Evolutionary conservation across 78 protist genomes (phyloP).

Genomic region (Cavenderia fasciculata): DNA sequence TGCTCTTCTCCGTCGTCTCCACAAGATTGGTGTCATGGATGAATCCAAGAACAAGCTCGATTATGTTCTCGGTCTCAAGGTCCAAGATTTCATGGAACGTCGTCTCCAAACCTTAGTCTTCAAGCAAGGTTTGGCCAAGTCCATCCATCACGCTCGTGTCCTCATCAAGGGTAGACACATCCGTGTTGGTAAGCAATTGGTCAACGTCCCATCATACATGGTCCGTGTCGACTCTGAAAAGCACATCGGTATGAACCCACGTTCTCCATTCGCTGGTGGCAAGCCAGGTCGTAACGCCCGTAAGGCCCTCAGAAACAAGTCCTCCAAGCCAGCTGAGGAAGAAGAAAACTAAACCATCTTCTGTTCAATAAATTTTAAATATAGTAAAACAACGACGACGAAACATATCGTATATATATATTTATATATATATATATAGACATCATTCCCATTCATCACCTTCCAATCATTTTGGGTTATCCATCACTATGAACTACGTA

Average conservation of each 20-base stretch:
- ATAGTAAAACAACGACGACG: too few species aligned
- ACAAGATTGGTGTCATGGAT: constrained; percentile 96
- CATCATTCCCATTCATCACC: too few species aligned
- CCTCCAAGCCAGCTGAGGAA: constrained; percentile 55
- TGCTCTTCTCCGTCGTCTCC: constrained; percentile 97
- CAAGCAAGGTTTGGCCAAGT: constrained; percentile 96
- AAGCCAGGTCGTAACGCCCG: constrained; percentile 97
- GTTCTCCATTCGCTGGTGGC: constrained; percentile 94
- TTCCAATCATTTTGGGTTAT: too few species aligned
- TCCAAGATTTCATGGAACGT: constrained; percentile 97
- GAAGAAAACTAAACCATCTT: constrained; percentile 37
- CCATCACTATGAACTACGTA: too few species aligned
- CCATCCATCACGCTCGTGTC: constrained; percentile 99
- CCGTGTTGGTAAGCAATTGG: constrained; percentile 99
- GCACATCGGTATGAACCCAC: constrained; percentile 96
- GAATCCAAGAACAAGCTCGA: constrained; percentile 97
- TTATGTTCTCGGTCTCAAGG: constrained; percentile 97
- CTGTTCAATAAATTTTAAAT: neutral
- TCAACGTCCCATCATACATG: constrained; percentile 98
- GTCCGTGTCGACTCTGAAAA: constrained; percentile 98
- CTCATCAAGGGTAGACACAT: constrained; percentile 99
- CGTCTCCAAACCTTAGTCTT: constrained; percentile 99
- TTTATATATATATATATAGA: too few species aligned
- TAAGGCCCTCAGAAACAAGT: constrained; percentile 59
- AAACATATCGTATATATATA: too few species aligned